phyloP scores from a whole-genome alignment of 495 filamentous ascomycete genomes.

The Tuber indicum region DNA sequence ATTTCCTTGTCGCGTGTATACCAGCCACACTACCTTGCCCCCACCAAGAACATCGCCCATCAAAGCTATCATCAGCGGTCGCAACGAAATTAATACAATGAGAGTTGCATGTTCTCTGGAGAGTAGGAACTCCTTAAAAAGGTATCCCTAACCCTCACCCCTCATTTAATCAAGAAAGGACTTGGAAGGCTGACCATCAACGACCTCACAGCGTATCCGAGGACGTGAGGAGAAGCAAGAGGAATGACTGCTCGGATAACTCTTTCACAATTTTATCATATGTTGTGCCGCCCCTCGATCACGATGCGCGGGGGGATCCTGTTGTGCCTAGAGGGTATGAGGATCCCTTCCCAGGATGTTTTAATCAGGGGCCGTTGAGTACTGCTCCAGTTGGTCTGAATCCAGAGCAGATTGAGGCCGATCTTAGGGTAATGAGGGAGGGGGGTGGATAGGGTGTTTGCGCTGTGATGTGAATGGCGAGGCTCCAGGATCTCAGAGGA shows the following conservation, averaged over 20 bases:
- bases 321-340: not conserved
- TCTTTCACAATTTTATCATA: not conserved
- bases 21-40: not conserved
- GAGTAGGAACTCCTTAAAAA: not conserved
- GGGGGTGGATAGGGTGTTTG: not conserved
- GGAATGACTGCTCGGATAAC: not conserved
- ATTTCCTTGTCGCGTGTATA: not conserved
- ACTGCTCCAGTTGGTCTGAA: not conserved
- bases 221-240: not conserved
- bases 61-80: not conserved
- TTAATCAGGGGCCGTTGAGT: conserved; percentile 1
- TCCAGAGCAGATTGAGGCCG: not conserved
- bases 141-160: not conserved
- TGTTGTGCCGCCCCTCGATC: not conserved
- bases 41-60: not conserved
- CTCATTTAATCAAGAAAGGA: not conserved
- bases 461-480: not conserved
- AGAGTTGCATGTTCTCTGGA: not conserved
- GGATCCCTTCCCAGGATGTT: not conserved
- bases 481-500: not conserved
- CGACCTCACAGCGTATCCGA: not conserved
- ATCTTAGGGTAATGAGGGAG: not conserved
- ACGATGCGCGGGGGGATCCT: not conserved
- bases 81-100: not conserved
- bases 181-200: not conserved